phyloP scores from a whole-genome alignment of 176 grass and related monocot genomes.

The Raddia guianensis region DNA sequence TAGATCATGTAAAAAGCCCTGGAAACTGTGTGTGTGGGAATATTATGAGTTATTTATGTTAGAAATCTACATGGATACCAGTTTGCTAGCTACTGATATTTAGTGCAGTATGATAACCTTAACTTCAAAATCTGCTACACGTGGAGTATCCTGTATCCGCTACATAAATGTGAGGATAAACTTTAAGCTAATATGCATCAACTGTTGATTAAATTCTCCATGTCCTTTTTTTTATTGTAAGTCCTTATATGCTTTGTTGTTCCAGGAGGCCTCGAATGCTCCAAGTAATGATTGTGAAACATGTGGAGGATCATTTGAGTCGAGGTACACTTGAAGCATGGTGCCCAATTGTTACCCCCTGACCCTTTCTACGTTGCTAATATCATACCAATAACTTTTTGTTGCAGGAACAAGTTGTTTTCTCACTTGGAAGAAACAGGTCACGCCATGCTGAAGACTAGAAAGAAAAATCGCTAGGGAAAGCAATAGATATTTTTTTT shows the following conservation, averaged over 20 bases:
- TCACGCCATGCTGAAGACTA: slow-evolving; percentile 63
- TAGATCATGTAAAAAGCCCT: not conserved
- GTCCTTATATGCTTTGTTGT: slow-evolving; percentile 15
- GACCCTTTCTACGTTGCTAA: not conserved
- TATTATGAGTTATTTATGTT: not conserved
- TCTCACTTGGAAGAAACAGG: slow-evolving; percentile 85
- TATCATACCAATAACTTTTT: slow-evolving; percentile 6
- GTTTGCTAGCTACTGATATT: not conserved
- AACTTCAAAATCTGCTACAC: slow-evolving; percentile 17
- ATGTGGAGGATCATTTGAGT: slow-evolving; percentile 77
- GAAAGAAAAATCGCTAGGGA: slow-evolving; percentile 42
- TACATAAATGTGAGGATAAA: slow-evolving; percentile 16
- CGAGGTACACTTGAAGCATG: slow-evolving; percentile 61
- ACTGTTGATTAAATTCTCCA: slow-evolving; percentile 8
- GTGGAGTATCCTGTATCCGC: not conserved
- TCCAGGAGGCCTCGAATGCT: slow-evolving; percentile 59
- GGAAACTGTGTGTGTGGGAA: not conserved
- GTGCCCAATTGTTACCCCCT: not conserved
- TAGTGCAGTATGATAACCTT: not conserved
- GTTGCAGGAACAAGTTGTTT: slow-evolving; percentile 84
- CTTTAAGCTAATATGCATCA: not conserved
- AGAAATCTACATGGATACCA: not conserved
- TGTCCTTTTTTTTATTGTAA: not conserved
- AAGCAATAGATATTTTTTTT: slow-evolving; percentile 12
- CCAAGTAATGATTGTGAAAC: slow-evolving; percentile 71